Evolutionary conservation across 2,329 filamentous ascomycete species (phyloP), one percentile per base, ranked within the genome.

Genomic region (Ascochyta fabae): DNA sequence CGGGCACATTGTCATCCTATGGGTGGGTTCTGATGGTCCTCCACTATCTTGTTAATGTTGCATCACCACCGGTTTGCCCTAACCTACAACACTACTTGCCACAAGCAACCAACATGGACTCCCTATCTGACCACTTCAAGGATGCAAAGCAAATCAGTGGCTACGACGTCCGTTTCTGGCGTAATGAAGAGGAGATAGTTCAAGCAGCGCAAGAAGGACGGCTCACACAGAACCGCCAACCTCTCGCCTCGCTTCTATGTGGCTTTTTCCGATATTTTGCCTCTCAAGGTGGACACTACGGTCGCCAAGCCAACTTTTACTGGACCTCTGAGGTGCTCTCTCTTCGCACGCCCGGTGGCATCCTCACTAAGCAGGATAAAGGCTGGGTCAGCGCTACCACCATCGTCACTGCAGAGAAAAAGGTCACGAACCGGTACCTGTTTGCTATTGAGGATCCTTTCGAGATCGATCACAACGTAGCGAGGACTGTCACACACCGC

Each of bases 381-480:
- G 90, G 88, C 1, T 97, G 93, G 93, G 90, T 88, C 0, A 88
- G 88, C n/a, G 91, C 91, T 5, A 90, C 87, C 70, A 92, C 89
- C 0, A 84, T 77, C 27, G 68, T 86, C 6, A 76, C 86, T 24
- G 84, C 88, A 57, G 69, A 75, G 47, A 90, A 89, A 64, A 90
- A 92, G 68, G 83, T 94, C 13, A 85, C 90, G 2, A 86, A 92
- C 68, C 86, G 92, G 12, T 96, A 92, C 72, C 83, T 96, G 4
- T 90, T 96, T 62, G 91, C 91, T 29, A 93, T 97, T 57, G 93
- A 96, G 71, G 93, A 96, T 72, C 93, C 93, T 0, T 96, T 96
- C 68, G 92, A 96, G 77, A 77, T 87, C 2, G 88, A 92, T 36
- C 92, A 96, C 75, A 97, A 96, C 65, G 89, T 96, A 31, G 93